A percentile compares a stretch with the other conserved stretches of the same genome.
These are phyloP conservation scores for Epichloe uncinata DNA, from an alignment of 2,329 filamentous ascomycete species.

Conservation along the genomic window DNA sequence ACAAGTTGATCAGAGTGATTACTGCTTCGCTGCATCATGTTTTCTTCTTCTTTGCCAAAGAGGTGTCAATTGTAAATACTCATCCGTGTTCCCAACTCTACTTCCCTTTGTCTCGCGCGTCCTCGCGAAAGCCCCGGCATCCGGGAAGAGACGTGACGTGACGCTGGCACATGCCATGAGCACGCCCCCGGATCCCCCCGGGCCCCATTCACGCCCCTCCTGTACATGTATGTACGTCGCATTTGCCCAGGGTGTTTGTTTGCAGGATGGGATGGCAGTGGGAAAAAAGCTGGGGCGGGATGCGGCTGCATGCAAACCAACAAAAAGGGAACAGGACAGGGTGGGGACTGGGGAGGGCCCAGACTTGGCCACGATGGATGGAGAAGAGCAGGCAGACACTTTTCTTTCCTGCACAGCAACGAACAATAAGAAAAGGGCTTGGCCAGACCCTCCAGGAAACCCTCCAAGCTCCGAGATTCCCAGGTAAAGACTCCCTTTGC, in stretches of 20 bases:
- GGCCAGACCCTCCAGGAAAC: not conserved
- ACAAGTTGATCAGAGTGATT: not conserved
- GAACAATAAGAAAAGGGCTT: not conserved
- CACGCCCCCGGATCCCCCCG: not conserved
- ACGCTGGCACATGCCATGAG: slow-evolving; percentile 5
- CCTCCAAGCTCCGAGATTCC: not conserved
- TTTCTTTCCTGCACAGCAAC: not conserved
- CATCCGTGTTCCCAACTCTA: no score
- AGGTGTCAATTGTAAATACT: no score
- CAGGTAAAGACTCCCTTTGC: slow-evolving; percentile 1
- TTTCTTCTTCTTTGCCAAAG: no score
- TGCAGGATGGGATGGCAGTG: not conserved
- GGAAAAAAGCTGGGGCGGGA: not conserved
- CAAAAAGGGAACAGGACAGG: not conserved
- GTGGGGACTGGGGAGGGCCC: no score
- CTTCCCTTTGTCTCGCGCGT: not conserved
- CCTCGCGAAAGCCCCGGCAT: slow-evolving; percentile 3
- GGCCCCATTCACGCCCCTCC: not conserved
- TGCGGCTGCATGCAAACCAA: not conserved
- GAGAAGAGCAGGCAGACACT: not conserved
- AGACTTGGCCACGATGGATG: not conserved
- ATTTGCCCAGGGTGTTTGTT: not conserved
- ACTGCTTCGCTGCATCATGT: no score
- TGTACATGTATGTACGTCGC: no score
- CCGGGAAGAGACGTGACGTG: slow-evolving; percentile 3